A percentile compares a stretch with the other conserved stretches of the same genome.
These are phyloP conservation scores for Xylaria cubensis DNA, from an alignment of 495 filamentous ascomycete species.

Conservation along the genomic window DNA sequence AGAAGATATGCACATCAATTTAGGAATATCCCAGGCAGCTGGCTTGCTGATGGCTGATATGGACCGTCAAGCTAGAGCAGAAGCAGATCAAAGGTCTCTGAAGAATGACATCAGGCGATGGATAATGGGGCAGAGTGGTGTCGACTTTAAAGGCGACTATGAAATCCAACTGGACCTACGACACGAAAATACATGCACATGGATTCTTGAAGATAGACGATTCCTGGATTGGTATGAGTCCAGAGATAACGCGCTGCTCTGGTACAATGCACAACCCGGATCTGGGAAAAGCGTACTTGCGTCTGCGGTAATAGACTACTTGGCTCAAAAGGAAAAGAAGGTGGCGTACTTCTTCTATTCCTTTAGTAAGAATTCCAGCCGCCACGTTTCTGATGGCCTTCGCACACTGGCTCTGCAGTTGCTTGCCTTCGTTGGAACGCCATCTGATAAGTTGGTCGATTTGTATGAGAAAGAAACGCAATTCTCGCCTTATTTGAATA, in stretches of 20 bases:
- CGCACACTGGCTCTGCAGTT: conserved; percentile 41
- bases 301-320: conserved; percentile 32
- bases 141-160: conserved; percentile 36
- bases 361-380: conserved; percentile 36
- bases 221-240: conserved; percentile 35
- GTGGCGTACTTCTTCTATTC: conserved; percentile 43
- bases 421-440: conserved; percentile 27
- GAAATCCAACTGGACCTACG: conserved; percentile 30
- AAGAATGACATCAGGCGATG: conserved; percentile 32
- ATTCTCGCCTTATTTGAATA: conserved; percentile 29
- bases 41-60: conserved; percentile 17
- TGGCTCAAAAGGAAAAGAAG: conserved; percentile 30
- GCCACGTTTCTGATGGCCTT: conserved; percentile 34
- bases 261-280: conserved; percentile 44
- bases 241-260: conserved; percentile 34
- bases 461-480: conserved; percentile 34
- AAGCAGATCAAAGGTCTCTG: conserved; percentile 26
- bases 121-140: conserved; percentile 33
- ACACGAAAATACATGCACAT: conserved; percentile 39
- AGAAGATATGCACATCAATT: conserved; percentile 26
- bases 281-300: conserved; percentile 42
- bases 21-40: conserved; percentile 24
- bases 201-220: conserved; percentile 38
- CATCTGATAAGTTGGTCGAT: conserved; percentile 34
- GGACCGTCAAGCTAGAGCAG: conserved; percentile 26